Conservation (phyloP, 495 filamentous ascomycete species). For the Xylaria palmicola region DNA sequence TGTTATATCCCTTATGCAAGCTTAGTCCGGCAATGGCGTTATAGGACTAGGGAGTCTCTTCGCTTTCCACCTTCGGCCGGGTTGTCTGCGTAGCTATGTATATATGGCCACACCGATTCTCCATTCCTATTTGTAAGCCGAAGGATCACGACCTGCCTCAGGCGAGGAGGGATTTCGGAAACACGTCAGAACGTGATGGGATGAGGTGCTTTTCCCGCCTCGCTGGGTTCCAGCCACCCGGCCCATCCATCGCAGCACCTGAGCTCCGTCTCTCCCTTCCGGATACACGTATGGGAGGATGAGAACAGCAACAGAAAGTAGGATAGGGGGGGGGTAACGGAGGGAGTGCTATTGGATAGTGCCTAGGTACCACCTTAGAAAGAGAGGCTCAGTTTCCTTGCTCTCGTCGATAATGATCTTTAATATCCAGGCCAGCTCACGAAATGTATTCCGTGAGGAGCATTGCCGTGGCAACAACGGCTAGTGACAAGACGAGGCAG, state of each 20-base stretch:
- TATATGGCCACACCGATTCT: neutral
- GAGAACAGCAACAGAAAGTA: neutral
- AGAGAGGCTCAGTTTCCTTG: too few species aligned
- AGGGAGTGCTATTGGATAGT: too few species aligned
- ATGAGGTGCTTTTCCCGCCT: constrained; percentile 4
- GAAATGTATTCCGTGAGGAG: too few species aligned
- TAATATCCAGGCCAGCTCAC: too few species aligned
- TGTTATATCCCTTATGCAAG: too few species aligned
- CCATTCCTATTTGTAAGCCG: neutral
- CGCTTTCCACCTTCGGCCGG: neutral
- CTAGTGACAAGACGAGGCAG: too few species aligned
- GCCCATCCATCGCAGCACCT: neutral
- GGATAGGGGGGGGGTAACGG: too few species aligned
- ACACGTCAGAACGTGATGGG: constrained; percentile 8
- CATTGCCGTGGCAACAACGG: too few species aligned
- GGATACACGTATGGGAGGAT: neutral
- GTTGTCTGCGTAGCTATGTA: neutral
- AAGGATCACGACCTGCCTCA: neutral
- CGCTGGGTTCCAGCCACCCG: neutral
- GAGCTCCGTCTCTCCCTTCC: neutral
- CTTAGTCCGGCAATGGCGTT: too few species aligned
- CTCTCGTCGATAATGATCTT: too few species aligned
- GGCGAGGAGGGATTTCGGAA: neutral
- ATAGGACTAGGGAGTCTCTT: too few species aligned
- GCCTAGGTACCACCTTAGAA: too few species aligned